Percentiles rank a stretch among this genome's conserved stretches.
Evolutionary conservation across 768 basidiomycete genomes (phyloP).

Genomic region (Neoboletus magnificus): DNA sequence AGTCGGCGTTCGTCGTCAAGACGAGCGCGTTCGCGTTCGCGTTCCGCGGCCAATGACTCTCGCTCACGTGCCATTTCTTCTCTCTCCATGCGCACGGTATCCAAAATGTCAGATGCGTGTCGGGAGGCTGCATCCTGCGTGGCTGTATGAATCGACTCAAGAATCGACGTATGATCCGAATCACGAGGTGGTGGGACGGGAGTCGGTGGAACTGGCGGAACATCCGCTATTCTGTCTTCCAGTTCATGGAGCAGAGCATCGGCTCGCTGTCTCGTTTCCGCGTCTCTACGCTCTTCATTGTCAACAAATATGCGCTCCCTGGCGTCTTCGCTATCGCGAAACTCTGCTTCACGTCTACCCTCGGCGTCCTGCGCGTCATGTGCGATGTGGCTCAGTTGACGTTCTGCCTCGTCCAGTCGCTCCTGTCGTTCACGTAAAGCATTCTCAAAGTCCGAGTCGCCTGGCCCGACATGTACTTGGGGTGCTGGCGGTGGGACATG

Average conservation of each 20-base stretch:
- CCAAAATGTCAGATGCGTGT: slow-evolving; percentile 55
- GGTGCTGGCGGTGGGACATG: slow-evolving; percentile 24
- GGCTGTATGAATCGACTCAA: slow-evolving; percentile 40
- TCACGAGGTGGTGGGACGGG: slow-evolving; percentile 20
- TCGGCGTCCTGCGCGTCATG: slow-evolving; percentile 57
- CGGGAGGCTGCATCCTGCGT: slow-evolving; percentile 53
- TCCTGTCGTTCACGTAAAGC: slow-evolving; percentile 46
- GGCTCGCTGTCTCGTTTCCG: slow-evolving; percentile 46
- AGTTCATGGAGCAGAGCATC: slow-evolving; percentile 25
- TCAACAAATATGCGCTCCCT: slow-evolving; percentile 60
- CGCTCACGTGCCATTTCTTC: slow-evolving; percentile 56
- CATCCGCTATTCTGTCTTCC: slow-evolving; percentile 27
- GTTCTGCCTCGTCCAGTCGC: slow-evolving; percentile 55
- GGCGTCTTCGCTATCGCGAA: slow-evolving; percentile 62
- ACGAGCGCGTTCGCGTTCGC: slow-evolving; percentile 47
- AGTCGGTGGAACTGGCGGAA: slow-evolving; percentile 22
- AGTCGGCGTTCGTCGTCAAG: slow-evolving; percentile 48
- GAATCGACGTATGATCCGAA: slow-evolving; percentile 31
- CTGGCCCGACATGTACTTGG: slow-evolving; percentile 21
- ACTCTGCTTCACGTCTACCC: slow-evolving; percentile 59
- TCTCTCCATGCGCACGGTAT: slow-evolving; percentile 55
- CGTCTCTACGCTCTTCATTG: slow-evolving; percentile 53
- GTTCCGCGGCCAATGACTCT: slow-evolving; percentile 52
- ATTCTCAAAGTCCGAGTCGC: slow-evolving; percentile 36
- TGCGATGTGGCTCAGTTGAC: slow-evolving; percentile 45